Evolutionary conservation across 2,329 filamentous ascomycete species (phyloP), one percentile per base, ranked within the genome.

Genomic region (Calonectria hongkongensis): DNA sequence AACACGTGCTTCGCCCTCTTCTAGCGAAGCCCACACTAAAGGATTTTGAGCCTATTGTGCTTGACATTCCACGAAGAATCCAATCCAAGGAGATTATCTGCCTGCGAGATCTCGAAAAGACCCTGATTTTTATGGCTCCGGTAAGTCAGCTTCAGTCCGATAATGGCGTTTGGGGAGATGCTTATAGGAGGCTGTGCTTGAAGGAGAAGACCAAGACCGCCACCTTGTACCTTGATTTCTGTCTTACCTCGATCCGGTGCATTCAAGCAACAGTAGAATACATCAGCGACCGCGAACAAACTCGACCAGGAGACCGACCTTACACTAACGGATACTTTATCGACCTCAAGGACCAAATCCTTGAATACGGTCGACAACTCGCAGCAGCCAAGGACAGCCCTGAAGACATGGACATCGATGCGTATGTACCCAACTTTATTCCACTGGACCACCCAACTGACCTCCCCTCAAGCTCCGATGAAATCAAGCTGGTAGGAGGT

Each of bases 271-370:
- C 95, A 73, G 94, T 97, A 84, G 93, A 95, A 85, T 93, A 93
- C 85, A 89, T 98, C 76, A 93, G 91, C 88, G 95, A 97, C 83
- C 92, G 92, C 83, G 96, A 98, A 84, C 94, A 96, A 86, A 93
- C 93, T 78, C 92, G 95, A 83, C 94, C 94, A 73, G 88, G 91
- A 85, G 96, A 98, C 85, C 93, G 94, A 80, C 95, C 95, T 78
- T 98, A 98, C 88, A 97, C 93, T 89, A 95, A 94, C 90, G 95
- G 95, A 83, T 98, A 98, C 86, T 98, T 98, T 84, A 93, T 98
- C 86, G 96, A 98, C 87, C 92, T 98, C 74, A 93, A 97, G 84
- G 95, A 97, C 84, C 96, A 98, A 90, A 95, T 98, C 80, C 92
- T 93, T 83, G 91, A 95, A 83, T 98, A 98, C 91, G 96, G 95